Evolutionary conservation across 331 rosid genomes (phyloP).

Genomic region (Pyracantha coccinea): DNA sequence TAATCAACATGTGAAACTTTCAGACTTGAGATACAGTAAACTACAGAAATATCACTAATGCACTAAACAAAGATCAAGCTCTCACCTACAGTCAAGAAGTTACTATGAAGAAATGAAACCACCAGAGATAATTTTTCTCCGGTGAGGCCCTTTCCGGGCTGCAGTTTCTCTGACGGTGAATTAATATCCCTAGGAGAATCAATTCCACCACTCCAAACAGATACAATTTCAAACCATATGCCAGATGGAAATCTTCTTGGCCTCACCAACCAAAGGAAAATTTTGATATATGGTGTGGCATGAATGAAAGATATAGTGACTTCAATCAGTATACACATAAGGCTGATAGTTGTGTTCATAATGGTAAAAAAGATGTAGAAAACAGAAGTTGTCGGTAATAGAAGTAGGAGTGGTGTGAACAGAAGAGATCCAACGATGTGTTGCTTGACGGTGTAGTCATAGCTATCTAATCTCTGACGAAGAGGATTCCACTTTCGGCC

Average conservation of each 20-base stretch:
- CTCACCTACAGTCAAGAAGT: conserved; percentile 75
- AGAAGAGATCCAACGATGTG: conserved; percentile 87
- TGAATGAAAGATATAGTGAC: conserved; percentile 58
- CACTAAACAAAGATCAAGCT: conserved; percentile 7
- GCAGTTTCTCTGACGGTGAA: conserved; percentile 26
- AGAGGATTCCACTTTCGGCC: conserved; percentile 97
- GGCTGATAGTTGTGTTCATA: conserved; percentile 55
- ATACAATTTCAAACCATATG: conserved; percentile 70
- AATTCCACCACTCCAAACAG: conserved; percentile 31
- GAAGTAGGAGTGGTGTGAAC: conserved; percentile 72
- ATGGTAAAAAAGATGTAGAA: conserved; percentile 87
- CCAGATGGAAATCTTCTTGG: conserved; percentile 77
- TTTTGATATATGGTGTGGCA: conserved; percentile 73
- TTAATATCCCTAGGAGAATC: conserved; percentile 17
- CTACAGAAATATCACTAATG: conserved; percentile 6
- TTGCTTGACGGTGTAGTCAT: conserved; percentile 84
- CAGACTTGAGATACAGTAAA: background rate
- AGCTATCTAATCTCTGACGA: conserved; percentile 84
- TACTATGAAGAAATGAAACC: conserved; percentile 75
- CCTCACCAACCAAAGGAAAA: conserved; percentile 61
- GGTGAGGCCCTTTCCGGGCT: conserved; percentile 20
- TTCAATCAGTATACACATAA: conserved; percentile 58
- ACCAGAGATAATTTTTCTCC: conserved; percentile 36
- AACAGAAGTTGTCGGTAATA: conserved; percentile 82
- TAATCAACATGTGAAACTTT: background rate